phyloP scores from a whole-genome alignment of 345 rosid species.

The Arabidopsis thaliana region TAIR10.1 NC_003076.8:6150501-6151000 shows the following conservation, averaged over 20 bases:
- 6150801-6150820: slow-evolving; percentile 76
- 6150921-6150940: slow-evolving; percentile 83
- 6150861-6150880: slow-evolving; percentile 82
- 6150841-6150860: slow-evolving; percentile 92
- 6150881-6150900: slow-evolving; percentile 72
- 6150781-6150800: slow-evolving; percentile 61
- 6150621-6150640: neutral
- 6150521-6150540: slow-evolving; percentile 91
- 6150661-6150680: slow-evolving; percentile 70
- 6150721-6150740: slow-evolving; percentile 72
- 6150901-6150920: slow-evolving; percentile 76
- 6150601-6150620: slow-evolving; percentile 23
- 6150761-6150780: slow-evolving; percentile 82
- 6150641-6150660: slow-evolving; percentile 29
- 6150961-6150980: slow-evolving; percentile 89
- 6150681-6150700: slow-evolving; percentile 85
- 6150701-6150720: slow-evolving; percentile 63
- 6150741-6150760: slow-evolving; percentile 75
- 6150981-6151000: slow-evolving; percentile 87
- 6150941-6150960: slow-evolving; percentile 75
- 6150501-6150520: slow-evolving; percentile 92
- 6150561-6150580: slow-evolving; percentile 42
- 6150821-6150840: slow-evolving; percentile 80
- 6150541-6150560: slow-evolving; percentile 86
- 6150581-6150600: slow-evolving; percentile 34